Conservation (phyloP, 805 yeast genomes). For the Lipomyces mesembrius region DNA sequence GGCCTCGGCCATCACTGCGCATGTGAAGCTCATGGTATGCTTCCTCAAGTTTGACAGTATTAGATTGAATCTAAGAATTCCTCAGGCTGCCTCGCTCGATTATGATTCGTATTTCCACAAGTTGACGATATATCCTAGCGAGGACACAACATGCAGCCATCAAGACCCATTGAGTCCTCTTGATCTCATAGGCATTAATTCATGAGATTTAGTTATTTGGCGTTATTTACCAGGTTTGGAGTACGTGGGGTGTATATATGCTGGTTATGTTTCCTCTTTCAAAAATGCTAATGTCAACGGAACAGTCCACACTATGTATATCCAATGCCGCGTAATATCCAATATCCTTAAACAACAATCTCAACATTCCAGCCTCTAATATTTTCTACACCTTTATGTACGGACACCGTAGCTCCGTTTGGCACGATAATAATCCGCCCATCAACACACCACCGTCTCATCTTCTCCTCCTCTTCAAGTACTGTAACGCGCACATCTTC, state of each 20-base stretch:
- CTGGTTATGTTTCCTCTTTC: background rate
- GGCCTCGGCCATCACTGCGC: background rate
- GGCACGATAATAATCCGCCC: constrained; percentile 56
- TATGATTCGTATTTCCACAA: background rate
- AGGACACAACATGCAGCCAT: background rate
- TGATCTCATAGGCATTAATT: background rate
- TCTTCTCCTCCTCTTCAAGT: constrained; percentile 45
- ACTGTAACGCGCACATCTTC: constrained; percentile 40
- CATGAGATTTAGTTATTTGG: background rate
- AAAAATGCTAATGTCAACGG: background rate
- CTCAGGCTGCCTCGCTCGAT: background rate
- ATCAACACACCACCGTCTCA: constrained; percentile 66
- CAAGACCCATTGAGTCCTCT: background rate
- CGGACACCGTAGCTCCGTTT: constrained; percentile 32
- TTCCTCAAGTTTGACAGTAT: background rate
- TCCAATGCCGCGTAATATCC: background rate
- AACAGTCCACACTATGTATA: background rate
- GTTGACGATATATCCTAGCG: background rate
- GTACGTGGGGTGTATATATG: background rate
- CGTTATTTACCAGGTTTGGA: background rate
- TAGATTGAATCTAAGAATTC: background rate
- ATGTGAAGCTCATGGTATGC: background rate
- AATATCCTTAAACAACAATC: constrained; percentile 30
- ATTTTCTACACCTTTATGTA: constrained; percentile 29
- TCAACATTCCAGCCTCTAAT: constrained; percentile 38